These are phyloP conservation scores for Solanum chilense DNA, from an alignment of 257 asterid species.

Conservation along the genomic window DNA sequence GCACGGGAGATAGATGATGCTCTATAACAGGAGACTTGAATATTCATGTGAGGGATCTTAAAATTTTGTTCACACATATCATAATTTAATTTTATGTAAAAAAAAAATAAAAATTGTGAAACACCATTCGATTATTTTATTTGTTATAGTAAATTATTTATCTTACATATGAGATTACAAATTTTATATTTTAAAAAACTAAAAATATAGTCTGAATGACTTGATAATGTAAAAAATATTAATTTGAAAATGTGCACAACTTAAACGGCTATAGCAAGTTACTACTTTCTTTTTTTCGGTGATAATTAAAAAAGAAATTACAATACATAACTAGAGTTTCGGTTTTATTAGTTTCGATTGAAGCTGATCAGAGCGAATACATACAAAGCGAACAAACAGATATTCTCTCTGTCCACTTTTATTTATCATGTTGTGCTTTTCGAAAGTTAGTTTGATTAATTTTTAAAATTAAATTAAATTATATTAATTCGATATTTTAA, in stretches of 20 bases:
- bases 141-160: background rate
- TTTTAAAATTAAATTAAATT: too few relatives aligned
- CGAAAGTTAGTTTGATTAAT: too few relatives aligned
- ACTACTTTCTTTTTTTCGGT: background rate
- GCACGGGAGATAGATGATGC: constrained; percentile 4
- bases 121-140: background rate
- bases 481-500: too few relatives aligned
- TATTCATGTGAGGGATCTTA: background rate
- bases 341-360: background rate
- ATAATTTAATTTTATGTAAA: background rate
- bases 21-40: background rate
- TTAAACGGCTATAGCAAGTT: background rate
- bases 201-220: background rate
- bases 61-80: too few relatives aligned
- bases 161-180: background rate
- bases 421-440: too few relatives aligned
- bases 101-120: too few relatives aligned
- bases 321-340: too few relatives aligned
- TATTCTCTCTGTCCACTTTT: too few relatives aligned
- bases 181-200: background rate
- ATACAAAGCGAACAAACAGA: background rate
- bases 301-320: too few relatives aligned
- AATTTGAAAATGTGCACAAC: background rate
- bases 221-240: background rate
- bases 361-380: background rate